Base-by-base conservation (phyloP, 1,284 basidiomycete species). In the Cystobasidiaceae sp. region DNA sequence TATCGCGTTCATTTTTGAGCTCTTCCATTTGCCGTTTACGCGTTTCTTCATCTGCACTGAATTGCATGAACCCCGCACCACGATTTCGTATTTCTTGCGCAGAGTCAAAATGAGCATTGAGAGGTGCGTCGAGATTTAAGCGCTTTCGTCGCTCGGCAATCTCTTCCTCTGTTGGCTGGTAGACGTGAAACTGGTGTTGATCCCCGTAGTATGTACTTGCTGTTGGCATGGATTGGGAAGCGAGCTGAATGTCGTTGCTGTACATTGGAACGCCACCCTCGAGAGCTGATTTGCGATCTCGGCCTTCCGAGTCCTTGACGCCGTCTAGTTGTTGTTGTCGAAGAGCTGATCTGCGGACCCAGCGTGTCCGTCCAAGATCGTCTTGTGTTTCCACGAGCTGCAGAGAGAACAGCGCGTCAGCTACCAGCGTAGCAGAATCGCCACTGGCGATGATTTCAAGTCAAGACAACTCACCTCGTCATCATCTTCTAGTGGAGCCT, bases 1-100 rank as follows among this genome's bases (percentile, higher is more conserved):
- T 89, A 23, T 82, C 80, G 41, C 89, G 79, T 11, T 82, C 81
- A 7, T 79, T 75, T 48, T 81, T 83, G 15, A 97, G 77, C 54
- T 86, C 85, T 54, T 88, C 86, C 88, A 93, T 88, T 77, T 96
- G 86, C 59, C 79, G 78, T 68, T 77, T 77, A 33, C 93, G 82
- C 30, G 82, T 83, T 66, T 87, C 85, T 71, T 91, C 88, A 72
- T 94, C 89, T 0, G 76, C 81, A 2, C 89, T 88, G 76, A 97
- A 93, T 72, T 88, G 85, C 75, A 93, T 94, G 78, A 88, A 90
- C 0, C 84, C 93, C 0, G 93, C 92, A 33, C 89, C 93, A 72
- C 86, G 86, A n/a, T 86, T 83, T 7, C 93, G 87, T 9, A 87
- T 84, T 76, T 98, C 93, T 56, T 79, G 80, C 0, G 83, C 81